A percentile compares a stretch with the other conserved stretches of the same genome.
Evolutionary conservation across 2,329 filamentous ascomycete genomes (phyloP).

Genomic region (Penicillium digitatum): DNA sequence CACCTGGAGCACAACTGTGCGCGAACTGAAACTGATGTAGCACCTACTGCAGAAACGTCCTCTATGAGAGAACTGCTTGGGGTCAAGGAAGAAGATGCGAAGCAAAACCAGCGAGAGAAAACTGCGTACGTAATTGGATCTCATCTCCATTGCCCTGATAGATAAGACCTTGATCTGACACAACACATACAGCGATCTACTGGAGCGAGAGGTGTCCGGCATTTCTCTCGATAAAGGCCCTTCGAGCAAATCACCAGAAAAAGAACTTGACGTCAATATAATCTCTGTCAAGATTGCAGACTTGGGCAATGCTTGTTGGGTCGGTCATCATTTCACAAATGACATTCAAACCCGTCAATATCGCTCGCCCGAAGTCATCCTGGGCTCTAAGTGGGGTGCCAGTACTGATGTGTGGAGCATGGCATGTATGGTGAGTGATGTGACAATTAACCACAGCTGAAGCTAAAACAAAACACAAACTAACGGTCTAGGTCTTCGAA

Average conservation of each 20-base stretch:
- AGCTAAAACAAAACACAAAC: neutral
- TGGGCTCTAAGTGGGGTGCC: slow-evolving; percentile 97
- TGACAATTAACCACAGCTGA: neutral
- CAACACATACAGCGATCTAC: slow-evolving; percentile 62
- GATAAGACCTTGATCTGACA: slow-evolving; percentile 10
- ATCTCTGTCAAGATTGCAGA: slow-evolving; percentile 99
- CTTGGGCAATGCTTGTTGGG: slow-evolving; percentile 97
- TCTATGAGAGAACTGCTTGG: slow-evolving; percentile 56
- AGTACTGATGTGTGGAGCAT: slow-evolving; percentile 99
- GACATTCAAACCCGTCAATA: slow-evolving; percentile 99
- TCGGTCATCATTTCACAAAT: slow-evolving; percentile 97
- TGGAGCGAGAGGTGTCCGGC: slow-evolving; percentile 88
- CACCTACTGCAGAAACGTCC: slow-evolving; percentile 41
- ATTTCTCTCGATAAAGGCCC: slow-evolving; percentile 83
- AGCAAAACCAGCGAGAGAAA: slow-evolving; percentile 83
- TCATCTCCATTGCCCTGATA: neutral
- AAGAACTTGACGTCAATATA: slow-evolving; percentile 55
- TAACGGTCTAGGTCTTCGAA: slow-evolving; percentile 72
- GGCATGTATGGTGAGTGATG: slow-evolving; percentile 81
- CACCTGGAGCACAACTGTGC: neutral
- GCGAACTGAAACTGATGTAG: slow-evolving; percentile 42
- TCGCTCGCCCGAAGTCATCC: slow-evolving; percentile 91
- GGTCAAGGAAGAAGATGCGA: slow-evolving; percentile 56
- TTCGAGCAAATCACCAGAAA: slow-evolving; percentile 25
- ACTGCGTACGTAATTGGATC: slow-evolving; percentile 68